Conservation (phyloP, 2,329 filamentous ascomycete genomes). For the Trichoderma atroviride region DNA sequence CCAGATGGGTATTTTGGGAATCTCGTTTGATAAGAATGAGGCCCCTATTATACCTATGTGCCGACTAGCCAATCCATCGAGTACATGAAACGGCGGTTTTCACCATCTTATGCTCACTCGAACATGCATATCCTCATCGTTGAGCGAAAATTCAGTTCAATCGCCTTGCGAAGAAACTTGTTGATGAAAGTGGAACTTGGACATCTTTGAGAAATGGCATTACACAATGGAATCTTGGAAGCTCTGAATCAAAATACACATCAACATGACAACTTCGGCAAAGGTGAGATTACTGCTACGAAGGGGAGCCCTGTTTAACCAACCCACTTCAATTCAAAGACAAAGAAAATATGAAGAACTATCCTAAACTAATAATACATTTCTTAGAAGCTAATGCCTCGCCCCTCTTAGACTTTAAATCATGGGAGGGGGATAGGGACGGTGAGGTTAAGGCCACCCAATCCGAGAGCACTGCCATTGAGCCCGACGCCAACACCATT, state of each 20-base stretch:
- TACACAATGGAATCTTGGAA: background rate
- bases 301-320: background rate
- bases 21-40: no score
- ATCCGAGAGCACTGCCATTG: background rate
- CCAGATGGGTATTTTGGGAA: no score
- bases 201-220: background rate
- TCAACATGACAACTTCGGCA: background rate
- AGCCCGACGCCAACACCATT: background rate
- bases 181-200: background rate
- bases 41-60: no score
- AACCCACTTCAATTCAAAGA: background rate
- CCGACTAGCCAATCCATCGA: no score
- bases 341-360: constrained; percentile 4
- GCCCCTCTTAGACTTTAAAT: background rate
- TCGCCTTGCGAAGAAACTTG: background rate
- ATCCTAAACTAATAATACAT: constrained; percentile 25
- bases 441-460: background rate
- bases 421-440: background rate
- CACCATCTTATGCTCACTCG: no score
- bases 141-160: background rate
- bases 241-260: background rate
- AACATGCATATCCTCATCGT: no score
- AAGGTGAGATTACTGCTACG: background rate
- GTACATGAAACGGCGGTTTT: no score
- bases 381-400: background rate